phyloP scores from a whole-genome alignment of 768 basidiomycete species.

The Paxillus involutus region DNA sequence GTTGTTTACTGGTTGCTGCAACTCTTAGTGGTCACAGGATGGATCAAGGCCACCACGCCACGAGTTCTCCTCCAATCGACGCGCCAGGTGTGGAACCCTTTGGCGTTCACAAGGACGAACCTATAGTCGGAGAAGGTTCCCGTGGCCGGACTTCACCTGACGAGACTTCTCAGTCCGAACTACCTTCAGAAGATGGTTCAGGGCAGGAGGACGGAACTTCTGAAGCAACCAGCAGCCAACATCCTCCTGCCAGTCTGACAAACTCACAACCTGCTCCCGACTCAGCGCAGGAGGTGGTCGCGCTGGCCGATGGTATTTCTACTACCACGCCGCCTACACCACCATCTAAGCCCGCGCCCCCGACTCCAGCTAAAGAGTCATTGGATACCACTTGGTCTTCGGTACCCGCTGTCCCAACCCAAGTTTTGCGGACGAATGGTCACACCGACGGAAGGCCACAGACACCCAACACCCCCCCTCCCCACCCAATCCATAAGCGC shows the following conservation, averaged over 20 bases:
- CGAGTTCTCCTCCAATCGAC: constrained; percentile 1
- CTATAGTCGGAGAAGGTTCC: constrained; percentile 7
- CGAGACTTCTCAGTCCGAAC: constrained; percentile 1
- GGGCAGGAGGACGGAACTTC: background rate
- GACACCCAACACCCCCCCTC: constrained; percentile 14
- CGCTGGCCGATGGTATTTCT: background rate
- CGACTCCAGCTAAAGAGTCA: constrained; percentile 3
- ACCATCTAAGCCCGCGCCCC: constrained; percentile 1
- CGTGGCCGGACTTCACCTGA: constrained; percentile 5
- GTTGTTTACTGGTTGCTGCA: background rate
- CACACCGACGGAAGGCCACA: constrained; percentile 13
- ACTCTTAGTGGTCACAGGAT: constrained; percentile 3
- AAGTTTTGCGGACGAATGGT: constrained; percentile 12
- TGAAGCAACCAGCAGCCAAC: background rate
- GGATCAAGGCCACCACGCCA: constrained; percentile 11
- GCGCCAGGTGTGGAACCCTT: constrained; percentile 1
- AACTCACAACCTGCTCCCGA: constrained; percentile 4
- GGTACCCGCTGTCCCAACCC: constrained; percentile 4
- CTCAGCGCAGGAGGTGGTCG: background rate
- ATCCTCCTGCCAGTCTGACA: background rate
- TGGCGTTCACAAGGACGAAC: constrained; percentile 5
- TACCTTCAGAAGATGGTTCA: background rate
- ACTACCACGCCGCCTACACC: constrained; percentile 9
- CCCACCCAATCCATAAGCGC: constrained; percentile 43
- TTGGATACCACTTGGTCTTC: constrained; percentile 5